Conservation (phyloP, 2,329 filamentous ascomycete genomes). For the Aspergillus vadensis region DNA sequence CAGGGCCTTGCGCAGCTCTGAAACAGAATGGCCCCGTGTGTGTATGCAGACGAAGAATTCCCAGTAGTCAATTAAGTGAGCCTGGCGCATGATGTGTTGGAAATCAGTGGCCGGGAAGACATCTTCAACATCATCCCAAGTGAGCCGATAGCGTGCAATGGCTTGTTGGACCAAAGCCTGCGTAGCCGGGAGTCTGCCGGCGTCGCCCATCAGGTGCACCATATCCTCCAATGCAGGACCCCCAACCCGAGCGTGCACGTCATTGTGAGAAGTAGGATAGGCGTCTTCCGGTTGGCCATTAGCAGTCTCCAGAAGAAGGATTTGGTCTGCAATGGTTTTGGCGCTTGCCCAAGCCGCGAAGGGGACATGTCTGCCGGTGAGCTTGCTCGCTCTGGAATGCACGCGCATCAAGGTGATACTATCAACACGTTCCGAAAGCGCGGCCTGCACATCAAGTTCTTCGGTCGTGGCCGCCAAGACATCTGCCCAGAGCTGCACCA, state of each 20-base stretch:
- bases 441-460: not conserved
- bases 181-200: not conserved
- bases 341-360: not conserved
- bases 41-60: not conserved
- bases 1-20: not conserved
- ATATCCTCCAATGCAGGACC: not conserved
- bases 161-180: not conserved
- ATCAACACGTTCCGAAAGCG: not conserved
- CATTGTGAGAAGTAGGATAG: not conserved
- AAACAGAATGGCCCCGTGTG: not conserved
- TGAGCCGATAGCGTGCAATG: not conserved
- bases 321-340: not conserved
- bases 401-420: not conserved
- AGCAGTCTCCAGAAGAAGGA: not conserved
- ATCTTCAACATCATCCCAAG: conserved; percentile 1
- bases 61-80: not conserved
- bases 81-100: not conserved
- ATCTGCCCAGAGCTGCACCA: not conserved
- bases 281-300: not conserved
- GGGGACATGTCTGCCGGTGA: not conserved
- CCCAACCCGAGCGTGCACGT: not conserved
- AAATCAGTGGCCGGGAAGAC: not conserved
- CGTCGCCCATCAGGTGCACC: not conserved
- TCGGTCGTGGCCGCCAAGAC: not conserved
- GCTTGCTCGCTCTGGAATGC: not conserved